Conservation (phyloP, 345 rosid species). For the Citrus sinensis region DVS_A1.0 CM039169.1:29864501-29865000, state of each 20-base stretch:
- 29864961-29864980: slow-evolving; percentile 84
- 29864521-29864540: slow-evolving; percentile 91
- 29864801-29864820: slow-evolving; percentile 38
- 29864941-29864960: slow-evolving; percentile 91
- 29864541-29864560: slow-evolving; percentile 87
- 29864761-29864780: too few species aligned
- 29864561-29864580: slow-evolving; percentile 90
- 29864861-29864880: slow-evolving; percentile 92
- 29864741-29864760: too few species aligned
- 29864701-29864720: slow-evolving; percentile 85
- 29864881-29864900: slow-evolving; percentile 80
- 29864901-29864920: slow-evolving; percentile 81
- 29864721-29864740: slow-evolving; percentile 9
- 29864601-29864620: slow-evolving; percentile 68
- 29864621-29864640: slow-evolving; percentile 76
- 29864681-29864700: slow-evolving; percentile 80
- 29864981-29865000: slow-evolving; percentile 84
- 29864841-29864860: slow-evolving; percentile 91
- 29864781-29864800: too few species aligned
- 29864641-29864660: slow-evolving; percentile 62
- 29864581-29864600: slow-evolving; percentile 90
- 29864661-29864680: slow-evolving; percentile 75
- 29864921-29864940: slow-evolving; percentile 67
- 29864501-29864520: slow-evolving; percentile 92
- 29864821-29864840: slow-evolving; percentile 79